Evolutionary conservation across 345 rosid genomes (phyloP), one percentile per base, ranked within the genome.

Genomic region (Angophora floribunda): DNA sequence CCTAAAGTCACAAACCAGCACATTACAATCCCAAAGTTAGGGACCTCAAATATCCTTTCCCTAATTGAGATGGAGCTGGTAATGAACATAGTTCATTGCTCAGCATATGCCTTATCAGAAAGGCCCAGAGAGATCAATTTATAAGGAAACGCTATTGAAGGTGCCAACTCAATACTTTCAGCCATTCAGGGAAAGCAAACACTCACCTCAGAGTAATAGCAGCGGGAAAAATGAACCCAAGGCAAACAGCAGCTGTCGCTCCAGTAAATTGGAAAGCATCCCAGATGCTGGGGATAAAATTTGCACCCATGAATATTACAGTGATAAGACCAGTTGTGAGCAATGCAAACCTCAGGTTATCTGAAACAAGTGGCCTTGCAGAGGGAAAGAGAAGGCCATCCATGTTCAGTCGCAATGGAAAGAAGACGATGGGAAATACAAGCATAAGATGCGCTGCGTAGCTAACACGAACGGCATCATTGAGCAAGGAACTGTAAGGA

Each of bases 191-290:
- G 21, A 63, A 85, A 44, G 24, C n/a, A 26, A 88, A 41, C 85
- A 86, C 94, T 93, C 88, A 96, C 99, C 93, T 95, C 19, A 98
- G 97, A 85, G 98, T 91, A 86, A 98, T 89, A 85, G 97, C 90
- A 51, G 99, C 97, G 0, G 99, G 99, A 90, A 98, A 98, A 57
- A 98, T 97, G 96, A 97, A 98, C 86, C 97, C 99, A 44, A 96
- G 91, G 93, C 99, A 97, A 90, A 96, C 97, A 28, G 97, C 97
- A 88, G 98, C 95, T 3, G 99, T 98, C 85, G 99, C 98, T 90
- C 98, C 99, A 63, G 98, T 97, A 86, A 98, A 96, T 87, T 98
- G 98, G 91, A 98, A 98, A 88, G 97, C 99, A 89, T 95, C 98
- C 99, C 99, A 98, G 89, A 98, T 98, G 94, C 97, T 97, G 51